Evolutionary conservation across 2,329 filamentous ascomycete genomes (phyloP).

Genomic region (Cladosporium sp.): DNA sequence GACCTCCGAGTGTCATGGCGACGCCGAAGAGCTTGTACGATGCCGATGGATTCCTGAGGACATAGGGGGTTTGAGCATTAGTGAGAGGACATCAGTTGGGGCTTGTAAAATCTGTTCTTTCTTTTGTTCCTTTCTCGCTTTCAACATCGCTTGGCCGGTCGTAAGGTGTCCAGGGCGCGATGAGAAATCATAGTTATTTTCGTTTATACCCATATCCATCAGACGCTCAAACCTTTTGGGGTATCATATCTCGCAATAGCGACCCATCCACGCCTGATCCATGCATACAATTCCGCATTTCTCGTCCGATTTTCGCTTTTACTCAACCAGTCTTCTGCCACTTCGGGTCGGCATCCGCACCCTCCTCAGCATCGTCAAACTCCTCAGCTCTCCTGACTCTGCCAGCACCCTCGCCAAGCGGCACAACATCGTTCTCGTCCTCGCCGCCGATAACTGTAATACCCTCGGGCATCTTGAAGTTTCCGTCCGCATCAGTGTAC

Average conservation of each 20-base stretch:
- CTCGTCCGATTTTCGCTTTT: background rate
- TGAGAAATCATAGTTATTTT: background rate
- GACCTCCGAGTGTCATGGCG: slow-evolving; percentile 25
- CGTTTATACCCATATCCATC: slow-evolving; percentile 1
- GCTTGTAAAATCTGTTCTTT: background rate
- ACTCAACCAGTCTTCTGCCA: slow-evolving; percentile 55
- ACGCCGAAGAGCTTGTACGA: slow-evolving; percentile 53
- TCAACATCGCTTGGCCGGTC: background rate
- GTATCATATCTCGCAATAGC: slow-evolving; percentile 12
- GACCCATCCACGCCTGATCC: slow-evolving; percentile 5
- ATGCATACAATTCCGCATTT: background rate
- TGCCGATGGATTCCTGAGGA: slow-evolving; percentile 40
- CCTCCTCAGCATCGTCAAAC: slow-evolving; percentile 42
- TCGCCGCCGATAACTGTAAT: slow-evolving; percentile 61
- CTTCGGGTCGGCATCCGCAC: slow-evolving; percentile 49
- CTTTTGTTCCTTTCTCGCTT: background rate
- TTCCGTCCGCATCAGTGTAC: slow-evolving; percentile 78
- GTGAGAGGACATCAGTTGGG: background rate
- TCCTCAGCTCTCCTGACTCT: slow-evolving; percentile 45
- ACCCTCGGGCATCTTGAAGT: slow-evolving; percentile 73
- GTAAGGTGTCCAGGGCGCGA: background rate
- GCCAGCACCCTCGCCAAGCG: slow-evolving; percentile 38
- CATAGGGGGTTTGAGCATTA: background rate
- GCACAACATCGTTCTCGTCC: slow-evolving; percentile 40
- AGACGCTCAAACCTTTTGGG: background rate